phyloP scores from a whole-genome alignment of 768 basidiomycete genomes.

The Pleurotus pulmonarius region DNA sequence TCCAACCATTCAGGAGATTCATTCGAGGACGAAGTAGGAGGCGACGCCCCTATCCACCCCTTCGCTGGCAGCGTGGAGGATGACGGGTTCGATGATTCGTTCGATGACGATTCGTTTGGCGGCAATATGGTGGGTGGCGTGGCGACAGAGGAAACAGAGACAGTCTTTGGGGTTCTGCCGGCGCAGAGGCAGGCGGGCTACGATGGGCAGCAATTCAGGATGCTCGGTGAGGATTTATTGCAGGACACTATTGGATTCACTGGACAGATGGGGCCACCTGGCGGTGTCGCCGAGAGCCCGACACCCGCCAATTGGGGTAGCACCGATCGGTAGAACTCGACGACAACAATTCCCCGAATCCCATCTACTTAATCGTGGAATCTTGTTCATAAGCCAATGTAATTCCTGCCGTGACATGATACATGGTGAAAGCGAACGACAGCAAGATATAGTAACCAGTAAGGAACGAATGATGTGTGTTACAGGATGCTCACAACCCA shows the following conservation, averaged over 20 bases:
- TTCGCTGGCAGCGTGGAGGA: slow-evolving; percentile 45
- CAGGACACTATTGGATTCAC: slow-evolving; percentile 65
- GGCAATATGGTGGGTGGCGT: slow-evolving; percentile 42
- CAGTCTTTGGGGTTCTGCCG: slow-evolving; percentile 67
- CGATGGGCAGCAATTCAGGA: slow-evolving; percentile 34
- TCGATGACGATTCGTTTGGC: slow-evolving; percentile 50
- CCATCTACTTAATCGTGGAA: too few species aligned
- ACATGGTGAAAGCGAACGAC: neutral
- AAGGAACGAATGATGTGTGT: slow-evolving; percentile 2
- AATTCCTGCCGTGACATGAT: too few species aligned
- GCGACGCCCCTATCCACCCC: slow-evolving; percentile 50
- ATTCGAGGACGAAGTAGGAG: slow-evolving; percentile 41
- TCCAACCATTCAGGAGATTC: slow-evolving; percentile 61
- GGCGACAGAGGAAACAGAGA: slow-evolving; percentile 49
- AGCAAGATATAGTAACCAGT: neutral
- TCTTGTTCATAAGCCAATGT: too few species aligned
- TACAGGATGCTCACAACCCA: slow-evolving; percentile 3
- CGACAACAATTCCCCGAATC: too few species aligned
- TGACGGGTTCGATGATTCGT: slow-evolving; percentile 48
- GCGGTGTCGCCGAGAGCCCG: slow-evolving; percentile 61
- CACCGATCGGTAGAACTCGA: neutral
- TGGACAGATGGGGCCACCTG: slow-evolving; percentile 41
- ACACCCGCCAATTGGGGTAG: slow-evolving; percentile 41
- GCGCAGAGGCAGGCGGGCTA: slow-evolving; percentile 33
- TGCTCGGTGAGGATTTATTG: slow-evolving; percentile 62